These are phyloP conservation scores for Choiromyces venosus DNA, from an alignment of 495 filamentous ascomycete species.

Conservation along the genomic window DNA sequence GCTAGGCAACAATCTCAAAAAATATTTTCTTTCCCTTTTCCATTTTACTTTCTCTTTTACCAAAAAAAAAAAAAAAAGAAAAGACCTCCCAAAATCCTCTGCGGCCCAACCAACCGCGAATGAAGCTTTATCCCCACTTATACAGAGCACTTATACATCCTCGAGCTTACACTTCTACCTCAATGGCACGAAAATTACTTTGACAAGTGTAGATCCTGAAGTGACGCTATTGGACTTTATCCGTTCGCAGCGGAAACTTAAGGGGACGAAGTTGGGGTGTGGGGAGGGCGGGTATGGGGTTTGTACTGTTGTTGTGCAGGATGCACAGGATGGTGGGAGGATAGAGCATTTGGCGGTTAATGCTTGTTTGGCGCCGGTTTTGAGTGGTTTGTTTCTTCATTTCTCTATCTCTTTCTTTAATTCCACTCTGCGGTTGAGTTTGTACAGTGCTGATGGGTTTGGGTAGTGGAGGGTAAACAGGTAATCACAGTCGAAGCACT, in stretches of 20 bases:
- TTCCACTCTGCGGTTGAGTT: conserved; percentile 30
- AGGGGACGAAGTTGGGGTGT: conserved; percentile 58
- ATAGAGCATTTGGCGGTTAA: conserved; percentile 91
- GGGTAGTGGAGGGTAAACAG: conserved; percentile 45
- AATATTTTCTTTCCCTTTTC: too few species aligned
- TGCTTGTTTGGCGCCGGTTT: conserved; percentile 86
- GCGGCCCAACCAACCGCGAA: conserved; percentile 27
- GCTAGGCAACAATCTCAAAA: too few species aligned
- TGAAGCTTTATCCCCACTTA: conserved; percentile 44
- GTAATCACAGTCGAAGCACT: conserved; percentile 47
- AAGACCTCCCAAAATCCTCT: not conserved
- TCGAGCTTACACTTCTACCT: conserved; percentile 70
- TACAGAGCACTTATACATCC: conserved; percentile 39
- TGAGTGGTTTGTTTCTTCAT: conserved; percentile 57
- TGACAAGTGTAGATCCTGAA: conserved; percentile 74
- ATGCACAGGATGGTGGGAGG: conserved; percentile 47
- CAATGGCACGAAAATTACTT: conserved; percentile 76
- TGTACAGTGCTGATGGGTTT: conserved; percentile 5
- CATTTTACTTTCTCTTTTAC: too few species aligned
- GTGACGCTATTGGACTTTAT: conserved; percentile 51
- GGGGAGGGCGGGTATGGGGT: conserved; percentile 48
- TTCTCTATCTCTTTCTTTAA: too few species aligned
- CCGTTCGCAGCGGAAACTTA: conserved; percentile 48
- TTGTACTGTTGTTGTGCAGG: conserved; percentile 46
- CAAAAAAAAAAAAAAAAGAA: too few species aligned